These are phyloP conservation scores for Selaginella tamariscina DNA, from an alignment of 75 land plant genomes.

Conservation along the genomic window DNA sequence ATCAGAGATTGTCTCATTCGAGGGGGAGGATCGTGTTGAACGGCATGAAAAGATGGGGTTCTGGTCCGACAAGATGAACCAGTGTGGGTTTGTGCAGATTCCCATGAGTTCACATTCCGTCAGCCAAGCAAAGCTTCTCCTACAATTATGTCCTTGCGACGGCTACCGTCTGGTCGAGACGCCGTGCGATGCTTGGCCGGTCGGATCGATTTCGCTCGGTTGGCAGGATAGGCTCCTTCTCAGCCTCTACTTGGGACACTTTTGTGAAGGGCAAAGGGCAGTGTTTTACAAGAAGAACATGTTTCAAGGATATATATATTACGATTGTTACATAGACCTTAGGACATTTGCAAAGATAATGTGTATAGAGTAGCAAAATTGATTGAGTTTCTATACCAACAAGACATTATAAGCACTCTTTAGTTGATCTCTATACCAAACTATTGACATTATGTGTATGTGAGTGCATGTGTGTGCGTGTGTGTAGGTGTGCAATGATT, in stretches of 20 bases:
- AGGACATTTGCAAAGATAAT: too few relatives aligned
- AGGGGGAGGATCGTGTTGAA: constrained; percentile 31
- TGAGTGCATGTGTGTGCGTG: too few relatives aligned
- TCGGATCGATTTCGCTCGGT: constrained; percentile 24
- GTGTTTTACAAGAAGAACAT: too few relatives aligned
- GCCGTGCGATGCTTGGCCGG: constrained; percentile 10
- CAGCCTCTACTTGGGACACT: constrained; percentile 16
- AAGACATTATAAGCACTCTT: too few relatives aligned
- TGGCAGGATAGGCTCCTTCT: constrained; percentile 34
- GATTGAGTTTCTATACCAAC: too few relatives aligned
- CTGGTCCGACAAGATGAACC: constrained; percentile 21
- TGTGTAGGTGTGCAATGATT: too few relatives aligned
- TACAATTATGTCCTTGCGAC: background rate
- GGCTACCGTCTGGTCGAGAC: constrained; percentile 12
- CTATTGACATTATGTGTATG: too few relatives aligned
- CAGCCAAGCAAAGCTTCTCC: constrained; percentile 30
- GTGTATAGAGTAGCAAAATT: too few relatives aligned
- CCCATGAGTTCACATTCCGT: constrained; percentile 22
- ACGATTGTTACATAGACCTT: too few relatives aligned
- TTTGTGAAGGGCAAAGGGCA: too few relatives aligned
- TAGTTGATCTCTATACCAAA: too few relatives aligned
- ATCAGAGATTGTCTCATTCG: constrained; percentile 35
- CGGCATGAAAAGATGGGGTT: constrained; percentile 25
- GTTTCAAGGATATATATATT: too few relatives aligned
- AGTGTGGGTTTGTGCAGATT: constrained; percentile 19